Conservation (phyloP, 176 grass and related monocot genomes). For the maize (Zea mays) region Zm-B73-REFERENCE-NAM-5.0 NC_050099.1:244861001-244861500, state of each 20-base stretch:
- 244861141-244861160: constrained; percentile 64
- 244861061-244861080: constrained; percentile 92
- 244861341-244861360: constrained; percentile 69
- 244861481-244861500: too few species aligned
- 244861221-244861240: constrained; percentile 95
- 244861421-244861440: constrained; percentile 13
- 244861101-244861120: constrained; percentile 82
- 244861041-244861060: too few species aligned
- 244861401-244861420: constrained; percentile 22
- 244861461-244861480: not conserved
- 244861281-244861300: constrained; percentile 49
- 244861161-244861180: constrained; percentile 76
- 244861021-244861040: too few species aligned
- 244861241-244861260: constrained; percentile 71
- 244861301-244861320: constrained; percentile 53
- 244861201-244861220: constrained; percentile 93
- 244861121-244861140: constrained; percentile 72
- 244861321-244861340: constrained; percentile 45
- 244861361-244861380: constrained; percentile 68
- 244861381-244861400: constrained; percentile 64
- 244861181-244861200: constrained; percentile 85
- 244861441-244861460: constrained; percentile 8
- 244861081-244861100: constrained; percentile 83
- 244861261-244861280: constrained; percentile 85
- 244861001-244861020: too few species aligned